phyloP scores from a whole-genome alignment of 2,329 filamentous ascomycete species.

The Epichloe scottii region DNA sequence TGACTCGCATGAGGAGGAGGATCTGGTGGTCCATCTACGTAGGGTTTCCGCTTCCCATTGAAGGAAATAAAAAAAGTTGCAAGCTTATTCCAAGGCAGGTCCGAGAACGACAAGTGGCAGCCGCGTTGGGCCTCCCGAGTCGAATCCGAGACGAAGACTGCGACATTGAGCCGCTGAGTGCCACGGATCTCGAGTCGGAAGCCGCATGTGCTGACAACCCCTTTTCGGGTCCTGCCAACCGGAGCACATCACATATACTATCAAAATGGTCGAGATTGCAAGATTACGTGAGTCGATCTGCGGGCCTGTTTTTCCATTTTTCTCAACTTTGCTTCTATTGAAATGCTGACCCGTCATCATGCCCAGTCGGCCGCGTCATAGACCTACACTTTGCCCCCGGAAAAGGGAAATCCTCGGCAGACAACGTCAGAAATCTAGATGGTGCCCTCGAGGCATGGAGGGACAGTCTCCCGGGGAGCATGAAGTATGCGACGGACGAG shows the following conservation, averaged over 20 bases:
- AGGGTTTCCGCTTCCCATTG: too few species aligned
- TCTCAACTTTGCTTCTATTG: neutral
- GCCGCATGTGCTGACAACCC: conserved; percentile 11
- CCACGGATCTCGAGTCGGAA: conserved; percentile 20
- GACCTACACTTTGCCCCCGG: conserved; percentile 25
- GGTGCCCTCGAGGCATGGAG: conserved; percentile 21
- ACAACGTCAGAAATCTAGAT: conserved; percentile 18
- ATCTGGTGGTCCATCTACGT: conserved; percentile 45
- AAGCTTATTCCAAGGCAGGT: conserved; percentile 12
- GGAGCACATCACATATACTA: conserved; percentile 22
- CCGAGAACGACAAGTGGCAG: conserved; percentile 24
- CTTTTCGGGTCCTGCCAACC: conserved; percentile 18
- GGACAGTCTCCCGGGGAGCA: conserved; percentile 18
- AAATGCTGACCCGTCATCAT: neutral
- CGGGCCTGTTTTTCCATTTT: neutral
- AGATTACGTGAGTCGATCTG: conserved; percentile 16
- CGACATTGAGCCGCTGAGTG: conserved; percentile 22
- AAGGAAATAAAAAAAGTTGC: neutral
- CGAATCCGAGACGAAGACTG: conserved; percentile 27
- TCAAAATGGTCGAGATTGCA: conserved; percentile 27
- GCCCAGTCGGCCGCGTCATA: conserved; percentile 22
- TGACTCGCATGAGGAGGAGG: conserved; percentile 26
- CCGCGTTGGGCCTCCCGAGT: conserved; percentile 23
- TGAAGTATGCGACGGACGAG: conserved; percentile 19
- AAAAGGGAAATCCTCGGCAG: conserved; percentile 14